phyloP scores from a whole-genome alignment of 2,329 filamentous ascomycete species.

The Cordyceps pruinosa region DNA sequence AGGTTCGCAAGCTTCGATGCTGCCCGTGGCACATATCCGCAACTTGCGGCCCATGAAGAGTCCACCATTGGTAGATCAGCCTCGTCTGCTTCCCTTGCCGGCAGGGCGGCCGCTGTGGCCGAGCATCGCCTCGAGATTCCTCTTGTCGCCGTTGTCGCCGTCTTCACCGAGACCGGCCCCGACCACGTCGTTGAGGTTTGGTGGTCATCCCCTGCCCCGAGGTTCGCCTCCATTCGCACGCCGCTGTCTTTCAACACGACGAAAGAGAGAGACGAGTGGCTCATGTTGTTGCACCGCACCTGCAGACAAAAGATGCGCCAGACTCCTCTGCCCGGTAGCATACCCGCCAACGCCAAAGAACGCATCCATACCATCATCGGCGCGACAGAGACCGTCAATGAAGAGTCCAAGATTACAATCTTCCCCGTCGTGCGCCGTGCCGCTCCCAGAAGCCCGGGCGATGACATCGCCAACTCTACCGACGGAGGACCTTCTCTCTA shows the following conservation, averaged over 20 bases:
- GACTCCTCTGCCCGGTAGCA: slow-evolving; percentile 28
- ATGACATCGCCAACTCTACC: slow-evolving; percentile 38
- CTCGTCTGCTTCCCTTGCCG: slow-evolving; percentile 19
- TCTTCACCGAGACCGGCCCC: slow-evolving; percentile 44
- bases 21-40: slow-evolving; percentile 41
- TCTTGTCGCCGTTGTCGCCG: slow-evolving; percentile 43
- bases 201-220: slow-evolving; percentile 43
- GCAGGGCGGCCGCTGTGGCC: slow-evolving; percentile 24
- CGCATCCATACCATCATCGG: slow-evolving; percentile 42
- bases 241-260: slow-evolving; percentile 44
- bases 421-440: slow-evolving; percentile 47
- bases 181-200: slow-evolving; percentile 49
- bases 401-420: slow-evolving; percentile 29
- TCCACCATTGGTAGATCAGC: slow-evolving; percentile 18
- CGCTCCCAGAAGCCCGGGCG: slow-evolving; percentile 35
- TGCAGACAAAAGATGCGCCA: slow-evolving; percentile 32
- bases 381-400: slow-evolving; percentile 33
- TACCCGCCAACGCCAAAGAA: slow-evolving; percentile 40
- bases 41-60: slow-evolving; percentile 27
- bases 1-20: slow-evolving; percentile 43
- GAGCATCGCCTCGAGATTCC: slow-evolving; percentile 41
- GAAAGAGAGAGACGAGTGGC: slow-evolving; percentile 43
- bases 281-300: slow-evolving; percentile 39
- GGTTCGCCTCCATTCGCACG: slow-evolving; percentile 39
- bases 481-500: slow-evolving; percentile 47